These are phyloP conservation scores for Apiotrichum veenhuisii DNA, from an alignment of 1,284 basidiomycete genomes.

Conservation along the genomic window DNA sequence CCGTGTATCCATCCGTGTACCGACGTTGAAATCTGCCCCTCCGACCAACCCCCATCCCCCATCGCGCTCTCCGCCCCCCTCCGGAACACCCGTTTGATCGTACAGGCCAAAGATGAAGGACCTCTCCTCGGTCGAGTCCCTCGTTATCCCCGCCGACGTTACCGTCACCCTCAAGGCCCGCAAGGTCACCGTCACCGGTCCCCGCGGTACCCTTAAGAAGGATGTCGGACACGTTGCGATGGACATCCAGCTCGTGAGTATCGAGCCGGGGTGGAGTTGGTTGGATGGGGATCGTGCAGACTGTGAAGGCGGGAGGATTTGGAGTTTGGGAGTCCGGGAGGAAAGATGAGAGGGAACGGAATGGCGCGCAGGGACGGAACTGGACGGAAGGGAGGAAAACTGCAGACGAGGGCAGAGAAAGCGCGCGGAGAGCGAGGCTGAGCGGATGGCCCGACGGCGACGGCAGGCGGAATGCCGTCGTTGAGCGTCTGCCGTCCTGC, in stretches of 20 bases:
- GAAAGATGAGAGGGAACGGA: neutral
- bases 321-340: too few species aligned
- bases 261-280: too few species aligned
- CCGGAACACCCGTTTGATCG: neutral
- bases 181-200: slow-evolving; percentile 81
- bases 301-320: too few species aligned
- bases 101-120: slow-evolving; percentile 50
- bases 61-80: neutral
- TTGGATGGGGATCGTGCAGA: too few species aligned
- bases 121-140: slow-evolving; percentile 65
- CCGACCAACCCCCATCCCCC: neutral
- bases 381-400: neutral
- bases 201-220: slow-evolving; percentile 84
- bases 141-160: slow-evolving; percentile 81
- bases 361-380: neutral
- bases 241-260: slow-evolving; percentile 80
- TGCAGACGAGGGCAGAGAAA: too few species aligned
- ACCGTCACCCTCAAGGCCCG: slow-evolving; percentile 82
- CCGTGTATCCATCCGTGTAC: too few species aligned
- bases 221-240: slow-evolving; percentile 92
- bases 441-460: too few species aligned
- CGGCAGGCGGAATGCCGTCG: too few species aligned
- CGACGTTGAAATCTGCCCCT: too few species aligned
- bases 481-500: too few species aligned
- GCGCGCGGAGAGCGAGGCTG: too few species aligned